Base-by-base conservation (phyloP, 2,329 filamentous ascomycete genomes). In the Phialophora expanda region DNA sequence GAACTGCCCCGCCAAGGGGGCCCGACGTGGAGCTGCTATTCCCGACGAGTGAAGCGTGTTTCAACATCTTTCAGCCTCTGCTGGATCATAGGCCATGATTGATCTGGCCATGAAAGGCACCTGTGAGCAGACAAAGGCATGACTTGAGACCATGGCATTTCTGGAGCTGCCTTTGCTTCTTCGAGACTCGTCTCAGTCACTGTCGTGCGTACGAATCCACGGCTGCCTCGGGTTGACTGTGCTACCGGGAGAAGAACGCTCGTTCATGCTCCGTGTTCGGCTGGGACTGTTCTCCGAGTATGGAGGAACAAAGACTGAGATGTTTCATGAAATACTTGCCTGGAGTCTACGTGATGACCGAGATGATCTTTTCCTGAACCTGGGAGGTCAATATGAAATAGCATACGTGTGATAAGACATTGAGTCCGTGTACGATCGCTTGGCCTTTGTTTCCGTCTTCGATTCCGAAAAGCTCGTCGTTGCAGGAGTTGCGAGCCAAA, bases 1-100 rank as follows among this genome's bases (percentile, higher is more conserved):
- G 11, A n/a, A 11, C 26, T n/a, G 20, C 26, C 1, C 22, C 7
- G 38, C 38, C 38, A 51, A 28, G 24, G 48, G 7, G 20, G 5
- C 30, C 28, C 58, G 32, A 53, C 44, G 48, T 44, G 57, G 51
- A 46, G 57, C 57, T 61, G 44, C 58, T 53, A 61, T 38, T 9
- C 58, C 46, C 46, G 11, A 64, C 62, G 56, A 30, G 62, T 64
- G 24, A 53, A 61, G 58, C 58, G 58, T 62, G 59, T 62, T 62
- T 62, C 59, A 62, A 56, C 59, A 26, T 56, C 12, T 22, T 53
- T 48, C 24, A 41, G 22, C 38, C 22, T 28, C 12, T 32, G 14
- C 9, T 24, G 17, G 17, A 41, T 56, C 24, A 62, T 62, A 55
- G 50, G 59, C 44, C n/a, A 8, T 46, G 24, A 44, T 34, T 2